Evolutionary conservation across 2,329 filamentous ascomycete species (phyloP), one percentile per base, ranked within the genome.

Genomic region (Exophiala oligosperma): DNA sequence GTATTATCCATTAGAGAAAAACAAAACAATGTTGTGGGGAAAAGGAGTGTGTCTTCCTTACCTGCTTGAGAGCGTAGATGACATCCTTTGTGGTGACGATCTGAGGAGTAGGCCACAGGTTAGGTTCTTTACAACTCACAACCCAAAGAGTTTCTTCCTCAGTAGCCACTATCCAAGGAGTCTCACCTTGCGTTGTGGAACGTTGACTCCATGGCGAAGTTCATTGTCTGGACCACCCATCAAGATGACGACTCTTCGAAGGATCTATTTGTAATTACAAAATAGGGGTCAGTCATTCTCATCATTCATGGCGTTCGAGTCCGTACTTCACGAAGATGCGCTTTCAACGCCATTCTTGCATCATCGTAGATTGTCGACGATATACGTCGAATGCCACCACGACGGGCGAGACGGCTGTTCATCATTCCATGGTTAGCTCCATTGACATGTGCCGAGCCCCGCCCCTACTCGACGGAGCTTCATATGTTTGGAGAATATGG

Each of bases 331-430:
- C 51, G 43, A 0, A 75, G 47, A 0, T 68, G 60, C 0, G 61
- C 50, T 12, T 61, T 60, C 0, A 74, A 5, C 0, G 68, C 68
- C 0, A 52, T 3, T 0, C 72, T 64, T 2, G 68, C 61, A 0
- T 68, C 65, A 0, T 69, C 53, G 23, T 75, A 75, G 1, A 74
- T 68, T 0, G 63, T 64, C 0, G 26, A 49, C 4, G 70, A 66
- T 0, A 75, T 74, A 0, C 73, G 53, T 0, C 64, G 47, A 0
- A 75, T 64, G 0, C 73, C 73, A 0, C 70, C 73, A 3, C 73
- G 70, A 1, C 73, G 72, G 2, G 73, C 73, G 1, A 75, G 72
- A 32, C 58, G 55, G 17, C 57, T 54, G 50, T 7, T 12, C 11
- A 11, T 8, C 23, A 47, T 28, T 32, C 46, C 23, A 6, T 48